Evolutionary conservation across 2,329 filamentous ascomycete species (phyloP).

Genomic region (Esteya vermicola): DNA sequence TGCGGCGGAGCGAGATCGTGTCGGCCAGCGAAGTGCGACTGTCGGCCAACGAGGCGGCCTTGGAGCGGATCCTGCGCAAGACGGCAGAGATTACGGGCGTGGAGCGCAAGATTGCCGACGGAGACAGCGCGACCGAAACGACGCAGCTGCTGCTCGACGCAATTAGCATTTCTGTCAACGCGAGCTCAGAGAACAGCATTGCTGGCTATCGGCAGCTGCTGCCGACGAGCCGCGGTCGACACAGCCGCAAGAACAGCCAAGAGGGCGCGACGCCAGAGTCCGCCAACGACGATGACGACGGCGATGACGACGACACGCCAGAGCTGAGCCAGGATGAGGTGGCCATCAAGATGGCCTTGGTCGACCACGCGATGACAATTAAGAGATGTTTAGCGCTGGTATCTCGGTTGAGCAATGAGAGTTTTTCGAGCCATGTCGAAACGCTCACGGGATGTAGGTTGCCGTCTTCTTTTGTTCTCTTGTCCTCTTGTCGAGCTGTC

Average conservation of each 20-base stretch:
- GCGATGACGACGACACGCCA: constrained; percentile 23
- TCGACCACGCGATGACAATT: constrained; percentile 81
- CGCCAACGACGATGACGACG: constrained; percentile 28
- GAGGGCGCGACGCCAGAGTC: constrained; percentile 24
- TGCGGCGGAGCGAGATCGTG: constrained; percentile 76
- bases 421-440: constrained; percentile 38
- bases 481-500: background rate
- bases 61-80: constrained; percentile 83
- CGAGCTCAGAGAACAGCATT: constrained; percentile 61
- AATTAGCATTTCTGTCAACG: constrained; percentile 62
- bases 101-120: constrained; percentile 59
- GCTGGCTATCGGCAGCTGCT: constrained; percentile 64
- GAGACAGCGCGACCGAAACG: constrained; percentile 47
- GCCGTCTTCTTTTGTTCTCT: background rate
- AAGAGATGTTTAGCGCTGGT: constrained; percentile 66
- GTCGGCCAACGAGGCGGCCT: constrained; percentile 67
- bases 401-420: constrained; percentile 46
- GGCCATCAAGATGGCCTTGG: constrained; percentile 68
- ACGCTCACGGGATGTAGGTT: constrained; percentile 52
- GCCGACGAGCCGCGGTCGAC: constrained; percentile 28
- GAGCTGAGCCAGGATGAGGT: constrained; percentile 50
- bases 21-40: constrained; percentile 51
- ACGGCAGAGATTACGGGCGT: constrained; percentile 69
- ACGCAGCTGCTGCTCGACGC: constrained; percentile 59
- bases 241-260: constrained; percentile 21